Evolutionary conservation across 2,329 filamentous ascomycete species (phyloP), one percentile per base, ranked within the genome.

Genomic region (Dactylellina drechsleri): DNA sequence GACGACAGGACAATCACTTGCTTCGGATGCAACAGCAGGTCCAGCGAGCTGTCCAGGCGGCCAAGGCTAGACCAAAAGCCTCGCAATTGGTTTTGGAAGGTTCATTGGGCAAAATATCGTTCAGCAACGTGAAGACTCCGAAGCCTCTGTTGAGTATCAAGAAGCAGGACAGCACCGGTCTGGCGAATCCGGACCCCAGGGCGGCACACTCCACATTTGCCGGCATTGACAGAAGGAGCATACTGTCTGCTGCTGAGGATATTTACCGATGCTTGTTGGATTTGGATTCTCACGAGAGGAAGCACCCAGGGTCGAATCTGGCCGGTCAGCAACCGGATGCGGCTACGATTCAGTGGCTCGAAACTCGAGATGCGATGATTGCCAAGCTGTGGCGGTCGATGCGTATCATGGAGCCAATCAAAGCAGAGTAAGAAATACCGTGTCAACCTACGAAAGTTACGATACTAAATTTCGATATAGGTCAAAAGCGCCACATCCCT

Each of bases 21-120:
- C 95, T 98, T 82, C 90, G 95, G 66, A 99, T 99, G 95, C 94
- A 99, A 82, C 95, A 99, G 82, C 95, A 99, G 82, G 96, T 99
- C 12, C 94, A 97, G 81, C 90, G 95, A 67, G 95, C 95, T 23
- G 95, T 99, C 0, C 95, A 99, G 81, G 95, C 95, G 0, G 95
- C 95, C 61, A 99, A 98, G 84, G 92, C 93, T 74, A 94, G 96
- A 82, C 95, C 95, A 12, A 99, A 99, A 85, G 97, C 96, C 81
- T 96, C 96, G 80, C 93, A 97, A 81, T 86, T 99, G 7, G 93
- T 98, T 18, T 94, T 99, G 72, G 94, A 97, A 81, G 95, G 95
- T 26, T 97, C 93, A 80, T 84, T 99, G 58, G 95, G 95, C 78
- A 99, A 98, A 84, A 99, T 99, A 70, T 96, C 94, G 0, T 99